phyloP scores from a whole-genome alignment of 2,329 filamentous ascomycete genomes.

The Paecilomyces fulvus region DNA sequence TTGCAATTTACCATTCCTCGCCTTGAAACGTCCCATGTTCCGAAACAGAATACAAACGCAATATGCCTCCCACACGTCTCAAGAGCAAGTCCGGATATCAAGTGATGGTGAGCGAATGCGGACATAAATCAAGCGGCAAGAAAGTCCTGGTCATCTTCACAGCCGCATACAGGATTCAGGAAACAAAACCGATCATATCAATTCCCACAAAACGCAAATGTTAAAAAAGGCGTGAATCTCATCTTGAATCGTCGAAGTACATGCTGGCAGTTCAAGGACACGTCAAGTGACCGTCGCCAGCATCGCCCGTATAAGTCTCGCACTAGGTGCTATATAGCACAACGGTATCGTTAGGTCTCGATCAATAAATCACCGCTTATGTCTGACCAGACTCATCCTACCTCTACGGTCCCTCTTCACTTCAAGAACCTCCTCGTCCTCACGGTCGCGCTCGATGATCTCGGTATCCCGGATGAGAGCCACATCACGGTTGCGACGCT shows the following conservation, averaged over 20 bases:
- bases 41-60: neutral
- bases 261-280: neutral
- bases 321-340: slow-evolving; percentile 49
- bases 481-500: slow-evolving; percentile 36
- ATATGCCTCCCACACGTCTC: neutral
- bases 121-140: neutral
- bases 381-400: slow-evolving; percentile 56
- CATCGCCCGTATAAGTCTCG: slow-evolving; percentile 59
- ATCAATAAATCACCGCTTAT: slow-evolving; percentile 8
- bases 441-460: slow-evolving; percentile 25
- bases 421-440: slow-evolving; percentile 45
- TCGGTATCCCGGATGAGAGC: slow-evolving; percentile 25
- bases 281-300: slow-evolving; percentile 58
- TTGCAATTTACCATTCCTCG: neutral
- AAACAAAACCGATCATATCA: neutral
- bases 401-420: slow-evolving; percentile 90
- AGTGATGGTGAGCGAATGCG: neutral
- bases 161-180: neutral
- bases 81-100: neutral
- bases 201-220: neutral
- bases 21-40: neutral
- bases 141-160: no score
- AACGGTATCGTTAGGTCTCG: slow-evolving; percentile 4
- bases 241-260: neutral
- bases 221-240: neutral